Evolutionary conservation across 2,329 filamentous ascomycete genomes (phyloP).

Genomic region (Massarina eburnea): DNA sequence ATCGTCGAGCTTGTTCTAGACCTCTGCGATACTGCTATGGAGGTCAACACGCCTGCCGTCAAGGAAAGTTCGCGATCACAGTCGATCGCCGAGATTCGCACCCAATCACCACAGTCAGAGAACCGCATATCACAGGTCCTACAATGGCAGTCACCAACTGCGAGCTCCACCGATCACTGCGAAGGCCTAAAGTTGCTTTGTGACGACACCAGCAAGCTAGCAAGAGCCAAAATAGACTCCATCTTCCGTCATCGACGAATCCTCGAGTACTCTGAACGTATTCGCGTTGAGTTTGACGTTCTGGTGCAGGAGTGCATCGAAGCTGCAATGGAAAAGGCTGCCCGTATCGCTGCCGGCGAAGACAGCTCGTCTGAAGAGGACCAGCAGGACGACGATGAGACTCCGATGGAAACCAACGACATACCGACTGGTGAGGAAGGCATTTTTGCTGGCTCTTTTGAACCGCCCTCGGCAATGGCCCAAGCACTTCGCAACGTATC

Average conservation of each 20-base stretch:
- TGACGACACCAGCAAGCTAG: constrained; percentile 81
- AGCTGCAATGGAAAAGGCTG: constrained; percentile 85
- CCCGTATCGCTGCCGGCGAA: constrained; percentile 81
- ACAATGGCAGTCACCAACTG: constrained; percentile 94
- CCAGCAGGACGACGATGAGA: constrained; percentile 50
- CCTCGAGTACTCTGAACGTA: constrained; percentile 93
- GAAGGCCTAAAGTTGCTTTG: constrained; percentile 86
- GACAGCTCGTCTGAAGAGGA: constrained; percentile 71
- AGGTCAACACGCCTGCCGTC: constrained; percentile 91
- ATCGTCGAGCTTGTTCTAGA: constrained; percentile 95
- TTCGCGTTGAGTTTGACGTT: constrained; percentile 89
- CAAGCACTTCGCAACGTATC: constrained; percentile 58
- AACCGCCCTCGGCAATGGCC: constrained; percentile 58
- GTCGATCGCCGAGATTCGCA: constrained; percentile 75
- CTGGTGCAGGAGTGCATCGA: constrained; percentile 95
- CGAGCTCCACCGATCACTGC: constrained; percentile 89
- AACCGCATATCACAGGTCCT: constrained; percentile 90
- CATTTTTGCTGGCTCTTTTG: constrained; percentile 61
- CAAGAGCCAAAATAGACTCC: constrained; percentile 87
- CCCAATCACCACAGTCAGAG: constrained; percentile 94
- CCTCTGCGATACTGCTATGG: constrained; percentile 90
- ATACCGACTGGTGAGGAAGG: constrained; percentile 54
- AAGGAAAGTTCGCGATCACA: constrained; percentile 72
- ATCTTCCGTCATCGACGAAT: constrained; percentile 89
- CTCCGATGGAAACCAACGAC: constrained; percentile 49